phyloP scores from a whole-genome alignment of 2,329 filamentous ascomycete species.

The Penicillium olsonii region DNA sequence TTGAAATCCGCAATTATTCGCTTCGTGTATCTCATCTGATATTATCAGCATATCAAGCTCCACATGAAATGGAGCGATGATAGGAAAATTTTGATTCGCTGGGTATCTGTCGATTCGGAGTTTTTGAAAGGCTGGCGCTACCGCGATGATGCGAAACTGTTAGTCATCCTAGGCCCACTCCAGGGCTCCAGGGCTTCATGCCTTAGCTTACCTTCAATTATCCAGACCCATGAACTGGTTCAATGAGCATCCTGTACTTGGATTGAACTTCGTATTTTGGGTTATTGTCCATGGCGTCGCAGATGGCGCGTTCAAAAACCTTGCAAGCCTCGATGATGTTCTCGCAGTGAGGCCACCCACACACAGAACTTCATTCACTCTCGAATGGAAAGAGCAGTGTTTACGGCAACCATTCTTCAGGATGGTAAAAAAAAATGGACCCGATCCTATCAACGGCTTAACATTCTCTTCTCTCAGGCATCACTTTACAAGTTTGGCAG shows the following conservation, averaged over 20 bases:
- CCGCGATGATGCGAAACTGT: not conserved
- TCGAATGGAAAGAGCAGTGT: conserved; percentile 21
- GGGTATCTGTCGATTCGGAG: not conserved
- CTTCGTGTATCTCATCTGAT: not conserved
- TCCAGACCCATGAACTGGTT: conserved; percentile 23
- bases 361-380: conserved; percentile 18
- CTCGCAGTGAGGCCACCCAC: conserved; percentile 13
- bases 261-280: conserved; percentile 24
- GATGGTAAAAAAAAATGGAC: conserved; percentile 14
- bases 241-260: conserved; percentile 17
- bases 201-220: not conserved
- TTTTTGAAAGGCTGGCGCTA: not conserved
- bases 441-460: conserved; percentile 3
- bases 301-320: conserved; percentile 21
- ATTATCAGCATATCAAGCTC: not conserved
- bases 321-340: conserved; percentile 14
- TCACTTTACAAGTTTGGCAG: conserved; percentile 16
- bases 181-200: not conserved
- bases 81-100: not conserved
- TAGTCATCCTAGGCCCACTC: too few relatives aligned
- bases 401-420: conserved; percentile 15
- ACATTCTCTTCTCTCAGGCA: conserved; percentile 19
- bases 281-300: conserved; percentile 21
- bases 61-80: not conserved
- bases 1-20: too few relatives aligned